These are phyloP conservation scores for Pseudisothecium myosuroides DNA, from an alignment of 225 moss, liverwort and hornwort genomes.

Conservation along the genomic window DNA sequence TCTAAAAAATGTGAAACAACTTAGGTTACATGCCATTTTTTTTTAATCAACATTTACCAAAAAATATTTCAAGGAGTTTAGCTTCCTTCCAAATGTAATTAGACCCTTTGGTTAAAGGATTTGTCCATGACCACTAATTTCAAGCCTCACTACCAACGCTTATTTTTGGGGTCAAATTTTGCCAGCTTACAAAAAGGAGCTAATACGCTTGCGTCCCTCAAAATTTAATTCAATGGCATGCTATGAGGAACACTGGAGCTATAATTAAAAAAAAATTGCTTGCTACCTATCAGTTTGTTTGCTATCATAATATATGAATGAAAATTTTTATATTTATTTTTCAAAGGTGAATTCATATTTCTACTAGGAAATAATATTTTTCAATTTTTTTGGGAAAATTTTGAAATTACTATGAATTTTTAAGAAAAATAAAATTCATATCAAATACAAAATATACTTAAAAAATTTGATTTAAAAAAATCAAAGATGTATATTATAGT, in stretches of 20 bases:
- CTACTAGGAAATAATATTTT: too few relatives aligned
- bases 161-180: too few relatives aligned
- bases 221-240: too few relatives aligned
- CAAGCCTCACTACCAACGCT: rapidly evolving
- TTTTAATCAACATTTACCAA: background rate
- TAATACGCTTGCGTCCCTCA: too few relatives aligned
- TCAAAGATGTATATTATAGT: too few relatives aligned
- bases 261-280: too few relatives aligned
- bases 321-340: background rate
- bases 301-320: background rate
- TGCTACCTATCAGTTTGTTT: background rate
- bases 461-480: background rate
- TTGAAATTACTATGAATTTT: background rate
- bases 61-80: background rate
- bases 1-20: too few relatives aligned
- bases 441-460: background rate
- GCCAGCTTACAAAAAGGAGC: too few relatives aligned
- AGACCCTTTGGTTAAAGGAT: background rate
- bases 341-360: background rate
- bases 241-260: too few relatives aligned
- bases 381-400: too few relatives aligned
- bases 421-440: background rate
- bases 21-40: background rate
- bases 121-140: background rate
- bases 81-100: background rate